phyloP scores from a whole-genome alignment of 345 rosid genomes.

The Acer yangbiense region DNA sequence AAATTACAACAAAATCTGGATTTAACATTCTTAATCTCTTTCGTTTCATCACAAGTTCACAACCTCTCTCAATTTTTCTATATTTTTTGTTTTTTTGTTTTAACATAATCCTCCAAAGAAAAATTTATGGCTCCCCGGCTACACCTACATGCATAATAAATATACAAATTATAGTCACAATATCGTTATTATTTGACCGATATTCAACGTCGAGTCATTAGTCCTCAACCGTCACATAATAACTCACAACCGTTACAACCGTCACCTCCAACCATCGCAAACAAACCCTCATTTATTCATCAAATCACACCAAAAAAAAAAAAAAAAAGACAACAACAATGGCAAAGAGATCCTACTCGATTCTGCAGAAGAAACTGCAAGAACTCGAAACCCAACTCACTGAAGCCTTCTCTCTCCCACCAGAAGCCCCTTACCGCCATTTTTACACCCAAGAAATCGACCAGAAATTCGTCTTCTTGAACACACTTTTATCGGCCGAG shows the following conservation, averaged over 20 bases:
- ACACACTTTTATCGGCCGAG: slow-evolving; percentile 45
- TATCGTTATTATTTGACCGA: neutral
- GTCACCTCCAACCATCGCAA: neutral
- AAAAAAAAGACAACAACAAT: slow-evolving; percentile 4
- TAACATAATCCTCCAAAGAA: no score
- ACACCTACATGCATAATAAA: no score
- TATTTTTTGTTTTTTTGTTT: no score
- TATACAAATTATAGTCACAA: no score
- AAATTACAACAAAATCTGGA: no score
- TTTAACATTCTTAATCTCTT: no score
- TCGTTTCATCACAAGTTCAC: no score
- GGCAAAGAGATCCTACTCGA: slow-evolving; percentile 26
- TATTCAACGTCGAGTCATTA: neutral
- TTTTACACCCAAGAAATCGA: slow-evolving; percentile 30
- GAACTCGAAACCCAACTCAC: slow-evolving; percentile 38
- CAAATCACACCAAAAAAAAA: no score
- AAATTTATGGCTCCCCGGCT: no score
- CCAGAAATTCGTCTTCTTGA: slow-evolving; percentile 41
- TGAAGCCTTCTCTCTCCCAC: slow-evolving; percentile 23
- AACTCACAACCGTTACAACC: neutral
- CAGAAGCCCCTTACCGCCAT: slow-evolving; percentile 3
- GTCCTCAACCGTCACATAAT: slow-evolving; percentile 10
- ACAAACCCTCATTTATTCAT: neutral
- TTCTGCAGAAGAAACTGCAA: slow-evolving; percentile 46
- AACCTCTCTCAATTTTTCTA: no score